Conservation (phyloP, 2,329 filamentous ascomycete species). For the Rhynchosporium secalis region DNA sequence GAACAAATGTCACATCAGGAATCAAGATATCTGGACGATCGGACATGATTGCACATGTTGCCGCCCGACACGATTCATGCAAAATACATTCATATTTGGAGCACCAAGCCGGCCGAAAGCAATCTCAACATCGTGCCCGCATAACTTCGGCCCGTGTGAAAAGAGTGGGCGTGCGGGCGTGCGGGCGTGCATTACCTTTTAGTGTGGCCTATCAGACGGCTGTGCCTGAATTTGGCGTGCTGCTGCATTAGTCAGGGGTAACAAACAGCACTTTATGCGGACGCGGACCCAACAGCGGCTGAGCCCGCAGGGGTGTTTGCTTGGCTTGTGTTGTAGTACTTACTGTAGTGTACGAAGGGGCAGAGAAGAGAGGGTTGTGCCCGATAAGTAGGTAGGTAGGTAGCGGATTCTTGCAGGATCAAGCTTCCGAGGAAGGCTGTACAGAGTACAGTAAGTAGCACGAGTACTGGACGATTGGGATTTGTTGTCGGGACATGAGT, state of each 20-base stretch:
- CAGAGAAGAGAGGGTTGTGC: neutral
- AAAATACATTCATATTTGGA: neutral
- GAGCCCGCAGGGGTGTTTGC: conserved; percentile 11
- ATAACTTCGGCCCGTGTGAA: conserved; percentile 8
- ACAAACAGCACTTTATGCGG: conserved; percentile 8
- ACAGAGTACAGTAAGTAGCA: too few relatives aligned
- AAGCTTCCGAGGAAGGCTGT: too few relatives aligned
- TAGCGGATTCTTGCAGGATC: too few relatives aligned
- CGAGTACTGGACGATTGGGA: too few relatives aligned
- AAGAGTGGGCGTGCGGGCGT: conserved; percentile 3
- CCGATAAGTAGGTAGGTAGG: too few relatives aligned
- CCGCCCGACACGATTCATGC: conserved; percentile 13
- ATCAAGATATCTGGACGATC: neutral
- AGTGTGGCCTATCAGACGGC: conserved; percentile 19
- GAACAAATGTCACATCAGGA: neutral
- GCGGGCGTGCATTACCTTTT: conserved; percentile 15
- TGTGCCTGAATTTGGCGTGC: conserved; percentile 23
- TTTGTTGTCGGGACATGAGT: too few relatives aligned
- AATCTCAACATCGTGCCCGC: conserved; percentile 16
- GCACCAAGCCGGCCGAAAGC: neutral
- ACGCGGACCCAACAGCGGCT: conserved; percentile 11
- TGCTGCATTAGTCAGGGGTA: conserved; percentile 22
- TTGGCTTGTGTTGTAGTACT: too few relatives aligned
- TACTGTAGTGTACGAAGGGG: neutral
- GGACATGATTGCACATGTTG: conserved; percentile 4